Percentiles rank a stretch among this genome's conserved stretches.
Evolutionary conservation across 208 protist species (phyloP).

Genomic region (Leishmania tarentolae): DNA sequence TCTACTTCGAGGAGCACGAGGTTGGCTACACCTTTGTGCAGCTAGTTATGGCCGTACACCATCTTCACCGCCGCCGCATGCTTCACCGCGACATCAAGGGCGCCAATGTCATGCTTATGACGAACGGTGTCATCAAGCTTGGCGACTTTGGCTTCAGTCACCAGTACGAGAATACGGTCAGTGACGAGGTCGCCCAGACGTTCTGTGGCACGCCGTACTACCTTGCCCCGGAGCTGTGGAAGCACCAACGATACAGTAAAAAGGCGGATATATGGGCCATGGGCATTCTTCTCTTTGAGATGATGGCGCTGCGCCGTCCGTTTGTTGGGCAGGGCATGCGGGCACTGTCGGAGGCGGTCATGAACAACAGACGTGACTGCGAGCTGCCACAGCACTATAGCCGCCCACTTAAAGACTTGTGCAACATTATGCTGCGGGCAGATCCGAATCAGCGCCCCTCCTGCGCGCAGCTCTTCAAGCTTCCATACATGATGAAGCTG

Average conservation of each 20-base stretch:
- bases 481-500: conserved; percentile 63
- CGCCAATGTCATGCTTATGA: conserved; percentile 86
- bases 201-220: conserved; percentile 93
- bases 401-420: conserved; percentile 59
- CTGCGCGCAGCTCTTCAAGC: conserved; percentile 51
- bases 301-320: conserved; percentile 77
- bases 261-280: conserved; percentile 93
- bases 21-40: conserved; percentile 84
- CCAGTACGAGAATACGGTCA: conserved; percentile 82
- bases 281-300: conserved; percentile 82
- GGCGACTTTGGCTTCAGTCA: conserved; percentile 87
- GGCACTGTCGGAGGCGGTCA: conserved; percentile 56
- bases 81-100: conserved; percentile 90
- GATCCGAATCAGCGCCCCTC: conserved; percentile 53
- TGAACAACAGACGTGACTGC: conserved; percentile 64
- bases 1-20: conserved; percentile 84
- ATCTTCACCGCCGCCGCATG: conserved; percentile 86
- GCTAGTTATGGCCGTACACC: conserved; percentile 79
- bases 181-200: conserved; percentile 72
- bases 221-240: conserved; percentile 91
- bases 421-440: conserved; percentile 61
- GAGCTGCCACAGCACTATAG: conserved; percentile 65
- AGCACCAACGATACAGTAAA: conserved; percentile 89
- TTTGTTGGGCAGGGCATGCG: conserved; percentile 80
- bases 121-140: conserved; percentile 81